Percentiles rank a stretch among this genome's conserved stretches.
Conservation (phyloP, 2,329 filamentous ascomycete species). For the Neoarthrinium moseri region DNA sequence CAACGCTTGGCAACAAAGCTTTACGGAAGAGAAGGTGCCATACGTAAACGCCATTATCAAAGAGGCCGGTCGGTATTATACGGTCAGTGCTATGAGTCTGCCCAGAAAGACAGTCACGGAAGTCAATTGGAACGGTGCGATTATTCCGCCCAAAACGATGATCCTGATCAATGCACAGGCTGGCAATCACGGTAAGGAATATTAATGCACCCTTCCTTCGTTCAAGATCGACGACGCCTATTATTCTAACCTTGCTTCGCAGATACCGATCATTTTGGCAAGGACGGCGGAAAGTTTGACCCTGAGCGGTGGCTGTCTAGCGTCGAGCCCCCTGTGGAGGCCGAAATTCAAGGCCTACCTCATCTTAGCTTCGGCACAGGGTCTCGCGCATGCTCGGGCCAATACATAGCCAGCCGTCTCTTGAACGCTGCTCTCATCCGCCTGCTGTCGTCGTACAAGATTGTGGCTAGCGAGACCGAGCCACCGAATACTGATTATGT, state of each 20-base stretch:
- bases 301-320: conserved; percentile 46
- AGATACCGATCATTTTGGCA: conserved; percentile 49
- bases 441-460: conserved; percentile 46
- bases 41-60: conserved; percentile 49
- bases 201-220: neutral
- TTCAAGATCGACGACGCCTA: too few relatives aligned
- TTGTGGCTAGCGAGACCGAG: conserved; percentile 43
- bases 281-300: conserved; percentile 42
- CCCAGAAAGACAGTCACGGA: conserved; percentile 49
- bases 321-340: conserved; percentile 32
- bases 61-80: conserved; percentile 52
- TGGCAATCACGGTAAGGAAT: conserved; percentile 45
- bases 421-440: conserved; percentile 49
- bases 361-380: conserved; percentile 54
- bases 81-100: conserved; percentile 50
- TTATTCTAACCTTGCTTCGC: conserved; percentile 9
- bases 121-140: conserved; percentile 48
- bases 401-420: conserved; percentile 48
- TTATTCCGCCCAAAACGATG: conserved; percentile 52
- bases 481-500: conserved; percentile 62
- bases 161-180: conserved; percentile 55
- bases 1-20: conserved; percentile 44
- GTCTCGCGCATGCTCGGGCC: conserved; percentile 49
- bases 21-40: conserved; percentile 44
- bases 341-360: conserved; percentile 24